Conservation (phyloP, 1,284 basidiomycete species). For the Ceratobasidium sp. region DNA sequence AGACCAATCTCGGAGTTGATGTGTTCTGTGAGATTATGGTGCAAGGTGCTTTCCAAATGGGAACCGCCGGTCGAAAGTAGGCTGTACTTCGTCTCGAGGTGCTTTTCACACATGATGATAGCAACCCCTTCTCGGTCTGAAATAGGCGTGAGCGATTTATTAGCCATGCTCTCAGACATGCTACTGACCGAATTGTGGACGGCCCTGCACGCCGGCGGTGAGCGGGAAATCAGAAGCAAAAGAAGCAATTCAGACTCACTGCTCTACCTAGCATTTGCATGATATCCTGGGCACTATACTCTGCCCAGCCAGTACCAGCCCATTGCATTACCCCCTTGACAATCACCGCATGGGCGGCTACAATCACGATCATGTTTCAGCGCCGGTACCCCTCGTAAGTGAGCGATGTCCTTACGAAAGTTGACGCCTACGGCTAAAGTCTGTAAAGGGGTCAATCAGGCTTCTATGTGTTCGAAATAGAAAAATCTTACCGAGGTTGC, state of each 20-base stretch:
- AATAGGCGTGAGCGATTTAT: slow-evolving; percentile 19
- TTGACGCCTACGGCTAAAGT: slow-evolving; percentile 92
- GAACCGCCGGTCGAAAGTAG: slow-evolving; percentile 73
- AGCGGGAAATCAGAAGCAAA: slow-evolving; percentile 1
- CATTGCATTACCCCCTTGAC: slow-evolving; percentile 83
- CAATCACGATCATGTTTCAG: neutral
- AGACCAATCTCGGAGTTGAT: slow-evolving; percentile 92
- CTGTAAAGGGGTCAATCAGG: slow-evolving; percentile 54
- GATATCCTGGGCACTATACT: slow-evolving; percentile 84
- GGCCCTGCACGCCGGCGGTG: slow-evolving; percentile 70
- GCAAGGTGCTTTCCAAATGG: slow-evolving; percentile 84
- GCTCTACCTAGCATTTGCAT: slow-evolving; percentile 89
- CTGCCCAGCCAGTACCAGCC: slow-evolving; percentile 62
- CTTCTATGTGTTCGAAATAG: neutral
- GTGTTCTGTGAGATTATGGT: slow-evolving; percentile 85
- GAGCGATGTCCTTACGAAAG: slow-evolving; percentile 66
- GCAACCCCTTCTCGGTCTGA: slow-evolving; percentile 80
- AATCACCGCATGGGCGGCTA: slow-evolving; percentile 82
- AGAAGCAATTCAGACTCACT: slow-evolving; percentile 59
- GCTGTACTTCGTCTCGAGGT: slow-evolving; percentile 77
- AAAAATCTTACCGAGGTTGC: slow-evolving; percentile 72
- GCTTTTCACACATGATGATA: slow-evolving; percentile 80
- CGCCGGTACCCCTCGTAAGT: neutral
- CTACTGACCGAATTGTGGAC: slow-evolving; percentile 86
- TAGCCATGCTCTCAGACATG: slow-evolving; percentile 46